Evolutionary conservation across 306 rosid genomes (phyloP).

Genomic region (Sophora flavescens): DNA sequence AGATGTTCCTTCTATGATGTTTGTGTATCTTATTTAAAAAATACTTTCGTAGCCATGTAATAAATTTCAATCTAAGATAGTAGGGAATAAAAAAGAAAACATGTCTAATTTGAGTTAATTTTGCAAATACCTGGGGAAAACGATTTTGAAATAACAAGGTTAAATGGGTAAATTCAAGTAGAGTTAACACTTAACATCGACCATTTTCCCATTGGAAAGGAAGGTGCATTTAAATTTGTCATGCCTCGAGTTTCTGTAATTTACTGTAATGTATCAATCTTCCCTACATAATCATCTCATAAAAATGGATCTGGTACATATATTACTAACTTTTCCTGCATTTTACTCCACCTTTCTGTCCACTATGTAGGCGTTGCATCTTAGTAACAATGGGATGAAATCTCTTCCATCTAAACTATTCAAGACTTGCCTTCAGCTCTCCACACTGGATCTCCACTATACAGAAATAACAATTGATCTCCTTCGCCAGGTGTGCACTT

Average conservation of each 20-base stretch:
- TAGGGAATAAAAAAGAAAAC: neutral
- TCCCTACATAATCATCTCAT: neutral
- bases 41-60: neutral
- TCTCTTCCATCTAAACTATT: conserved; percentile 82
- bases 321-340: conserved; percentile 27
- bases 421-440: conserved; percentile 77
- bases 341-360: conserved; percentile 4
- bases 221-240: neutral
- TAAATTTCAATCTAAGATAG: conserved; percentile 10
- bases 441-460: conserved; percentile 84
- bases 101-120: neutral
- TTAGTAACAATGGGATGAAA: conserved; percentile 76
- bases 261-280: neutral
- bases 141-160: neutral
- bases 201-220: neutral
- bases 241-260: neutral
- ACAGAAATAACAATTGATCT: conserved; percentile 86
- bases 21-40: neutral
- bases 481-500: conserved; percentile 75
- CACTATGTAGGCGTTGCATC: conserved; percentile 71
- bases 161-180: neutral
- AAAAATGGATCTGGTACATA: conserved; percentile 16
- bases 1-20: neutral
- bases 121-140: neutral
- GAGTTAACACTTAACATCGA: neutral